phyloP scores from a whole-genome alignment of 2,329 filamentous ascomycete genomes.

The Aspergillus aculeatinus region DNA sequence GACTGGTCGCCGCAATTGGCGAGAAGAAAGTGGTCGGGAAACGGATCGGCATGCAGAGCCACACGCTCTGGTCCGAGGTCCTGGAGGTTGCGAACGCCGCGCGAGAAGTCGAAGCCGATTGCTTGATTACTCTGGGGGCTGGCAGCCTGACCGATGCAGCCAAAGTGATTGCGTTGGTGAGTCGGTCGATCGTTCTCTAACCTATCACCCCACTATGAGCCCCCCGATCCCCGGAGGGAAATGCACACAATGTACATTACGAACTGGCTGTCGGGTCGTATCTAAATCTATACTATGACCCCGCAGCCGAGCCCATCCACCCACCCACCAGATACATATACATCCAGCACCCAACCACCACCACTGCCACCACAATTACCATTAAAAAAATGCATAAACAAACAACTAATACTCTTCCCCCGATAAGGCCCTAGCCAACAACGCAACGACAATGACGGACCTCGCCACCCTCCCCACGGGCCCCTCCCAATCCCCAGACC shows the following conservation, averaged over 20 bases:
- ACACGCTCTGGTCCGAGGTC: constrained; percentile 56
- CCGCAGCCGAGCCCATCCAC: too few relatives aligned
- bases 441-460: constrained; percentile 38
- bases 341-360: background rate
- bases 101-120: constrained; percentile 43
- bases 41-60: constrained; percentile 53
- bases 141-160: constrained; percentile 58
- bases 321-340: too few relatives aligned
- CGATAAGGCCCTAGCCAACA: constrained; percentile 49
- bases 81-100: constrained; percentile 49
- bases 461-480: constrained; percentile 39
- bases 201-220: background rate
- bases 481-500: constrained; percentile 11
- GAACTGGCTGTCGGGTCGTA: too few relatives aligned
- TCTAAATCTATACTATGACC: too few relatives aligned
- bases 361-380: background rate
- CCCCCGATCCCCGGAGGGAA: too few relatives aligned
- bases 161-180: constrained; percentile 52
- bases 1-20: constrained; percentile 44
- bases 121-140: constrained; percentile 55
- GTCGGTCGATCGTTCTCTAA: background rate
- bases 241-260: too few relatives aligned
- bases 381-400: constrained; percentile 2
- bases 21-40: constrained; percentile 42
- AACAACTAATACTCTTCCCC: too few relatives aligned